Evolutionary conservation across 768 basidiomycete genomes (phyloP), one percentile per base, ranked within the genome.

Genomic region (Clathrus columnatus): DNA sequence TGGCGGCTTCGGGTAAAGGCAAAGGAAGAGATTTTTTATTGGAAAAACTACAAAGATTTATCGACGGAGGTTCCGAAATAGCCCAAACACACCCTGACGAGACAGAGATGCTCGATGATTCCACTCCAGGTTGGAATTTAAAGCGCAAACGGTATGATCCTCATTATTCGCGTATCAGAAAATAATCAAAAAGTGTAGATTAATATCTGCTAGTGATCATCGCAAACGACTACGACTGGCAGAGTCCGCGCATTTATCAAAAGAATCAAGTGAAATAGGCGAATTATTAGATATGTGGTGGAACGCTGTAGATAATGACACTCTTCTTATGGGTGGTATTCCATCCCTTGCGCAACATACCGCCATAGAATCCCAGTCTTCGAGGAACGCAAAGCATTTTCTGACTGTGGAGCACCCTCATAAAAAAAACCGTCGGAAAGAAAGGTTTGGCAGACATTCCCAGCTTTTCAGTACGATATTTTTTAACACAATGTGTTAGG

Each of bases 221-320:
- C 76, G 78, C 36, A 90, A 89, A 69, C 82, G 84, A 36, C 68
- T 73, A 11, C 78, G 54, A 30, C 54, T 55, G 5, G 21, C 30
- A 36, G 23, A 55, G 8, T 32, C 41, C 16, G 23, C 48, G 4
- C 7, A 20, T 14, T 21, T 26, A 48, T 14, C n/a, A 36, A 20
- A 7, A 17, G 54, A 48, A 8, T 2, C 56, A 11, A 28, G 18
- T 21, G 7, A 8, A 42, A 20, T 24, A 30, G n/a, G 24, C 11
- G 56, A 51, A 27, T 48, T 58, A 7, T 23, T 65, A 23, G 63
- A 82, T 32, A 67, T 84, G 5, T 91, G 89, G 89, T 91, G 88
- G 88, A 73, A 78, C 26, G 84, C 83, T 3, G 75, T 82, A 32
- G 80, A 80, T 60, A 81, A 79, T 1, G 81, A 85, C 61, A 63